Evolutionary conservation across 1,139 yeast genomes (phyloP), one percentile per base, ranked within the genome.

Genomic region (Saccharomyces uvarum): DNA sequence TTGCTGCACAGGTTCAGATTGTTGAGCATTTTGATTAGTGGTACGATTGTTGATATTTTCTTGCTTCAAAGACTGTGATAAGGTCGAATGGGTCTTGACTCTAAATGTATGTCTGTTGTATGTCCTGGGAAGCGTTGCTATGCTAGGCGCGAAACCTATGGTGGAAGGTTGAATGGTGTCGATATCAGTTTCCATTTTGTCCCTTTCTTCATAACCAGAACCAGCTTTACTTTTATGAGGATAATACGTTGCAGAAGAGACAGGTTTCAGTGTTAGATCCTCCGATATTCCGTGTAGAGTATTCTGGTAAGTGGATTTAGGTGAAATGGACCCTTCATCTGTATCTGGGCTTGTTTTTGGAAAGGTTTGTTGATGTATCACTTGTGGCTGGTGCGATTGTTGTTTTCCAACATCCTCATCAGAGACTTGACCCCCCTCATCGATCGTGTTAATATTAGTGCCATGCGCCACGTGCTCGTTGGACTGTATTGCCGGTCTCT

Each of bases 191-290:
- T 33, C 28, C 47, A 33, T 16, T 14, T 21, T 14, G 41, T 41
- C 33, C 51, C 48, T 48, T 26, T 50, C 42, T 19, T 47, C 55
- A 49, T 31, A 31, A 31, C 33, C 33, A 31, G 33, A 31, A 31
- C 6, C 33, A 31, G 51, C 61, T 53, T 60, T 61, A 55, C 76
- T 64, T 63, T 73, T 78, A 65, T 84, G 88, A 2, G 88, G 88
- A 54, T 82, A 77, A 63, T 83, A 84, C 0, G 87, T 82, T 0
- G 88, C 88, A 2, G 85, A 80, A 1, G 87, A 79, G 0, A 82
- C 80, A 0, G 84, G 84, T 56, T 80, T 81, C 52, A 76, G 61
- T 0, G 64, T 53, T 14, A 64, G 53, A 31, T 58, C 61, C 13
- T 58, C 62, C n/a, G 27, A 46, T n/a, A 29, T 14, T 32, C 47